Evolutionary conservation across 495 filamentous ascomycete species (phyloP).

Genomic region (Filosporella fistucella): DNA sequence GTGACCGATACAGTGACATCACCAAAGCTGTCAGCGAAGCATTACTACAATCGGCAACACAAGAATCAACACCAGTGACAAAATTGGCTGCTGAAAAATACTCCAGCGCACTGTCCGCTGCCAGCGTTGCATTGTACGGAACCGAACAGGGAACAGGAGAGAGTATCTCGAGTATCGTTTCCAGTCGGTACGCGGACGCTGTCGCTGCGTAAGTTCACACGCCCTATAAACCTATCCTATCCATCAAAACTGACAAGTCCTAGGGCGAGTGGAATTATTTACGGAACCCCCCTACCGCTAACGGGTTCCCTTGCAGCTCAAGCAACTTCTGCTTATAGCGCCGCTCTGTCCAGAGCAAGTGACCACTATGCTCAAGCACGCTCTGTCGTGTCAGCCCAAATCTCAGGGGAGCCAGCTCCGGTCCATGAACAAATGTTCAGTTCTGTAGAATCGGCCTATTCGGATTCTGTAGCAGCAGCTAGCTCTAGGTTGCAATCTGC

Average conservation of each 20-base stretch:
- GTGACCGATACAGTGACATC: slow-evolving; percentile 44
- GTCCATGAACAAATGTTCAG: slow-evolving; percentile 57
- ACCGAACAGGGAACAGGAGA: slow-evolving; percentile 45
- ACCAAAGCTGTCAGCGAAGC: slow-evolving; percentile 52
- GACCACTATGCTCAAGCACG: slow-evolving; percentile 63
- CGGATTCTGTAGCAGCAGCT: slow-evolving; percentile 56
- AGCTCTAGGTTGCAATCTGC: slow-evolving; percentile 51
- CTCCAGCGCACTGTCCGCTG: slow-evolving; percentile 49
- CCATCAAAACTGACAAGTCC: slow-evolving; percentile 6
- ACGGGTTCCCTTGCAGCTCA: slow-evolving; percentile 33
- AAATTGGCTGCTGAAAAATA: slow-evolving; percentile 44
- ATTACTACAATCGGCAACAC: slow-evolving; percentile 35
- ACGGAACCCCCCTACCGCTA: slow-evolving; percentile 51
- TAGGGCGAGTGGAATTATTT: slow-evolving; percentile 55
- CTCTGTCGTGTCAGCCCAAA: slow-evolving; percentile 57
- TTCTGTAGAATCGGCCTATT: slow-evolving; percentile 66
- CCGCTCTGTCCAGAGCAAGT: slow-evolving; percentile 55
- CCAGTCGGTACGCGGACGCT: slow-evolving; percentile 52
- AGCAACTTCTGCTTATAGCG: slow-evolving; percentile 56
- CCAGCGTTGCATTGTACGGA: slow-evolving; percentile 54
- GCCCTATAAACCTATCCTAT: not conserved
- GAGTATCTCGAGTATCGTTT: slow-evolving; percentile 45
- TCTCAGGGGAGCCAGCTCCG: slow-evolving; percentile 60
- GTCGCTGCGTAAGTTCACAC: slow-evolving; percentile 47
- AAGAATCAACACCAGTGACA: slow-evolving; percentile 39